Percentiles rank a stretch among this genome's conserved stretches.
These are phyloP conservation scores for Glomus cerebriforme DNA, from an alignment of 192 early-diverging fungal species.

Conservation along the genomic window DNA sequence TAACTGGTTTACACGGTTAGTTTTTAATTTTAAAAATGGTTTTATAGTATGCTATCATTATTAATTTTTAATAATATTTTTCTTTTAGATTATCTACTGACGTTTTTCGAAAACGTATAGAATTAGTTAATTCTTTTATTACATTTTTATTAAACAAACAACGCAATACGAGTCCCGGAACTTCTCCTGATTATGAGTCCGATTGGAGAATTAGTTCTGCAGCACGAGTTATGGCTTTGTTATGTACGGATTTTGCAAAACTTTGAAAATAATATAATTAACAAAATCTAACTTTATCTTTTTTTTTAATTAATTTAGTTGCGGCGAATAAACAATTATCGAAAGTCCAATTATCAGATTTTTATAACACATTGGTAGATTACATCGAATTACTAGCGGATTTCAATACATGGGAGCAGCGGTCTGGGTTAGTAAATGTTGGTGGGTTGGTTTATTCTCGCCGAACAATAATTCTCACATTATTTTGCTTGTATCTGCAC, in stretches of 20 bases:
- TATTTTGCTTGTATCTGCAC: neutral
- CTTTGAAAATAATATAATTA: neutral
- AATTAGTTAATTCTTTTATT: conserved; percentile 85
- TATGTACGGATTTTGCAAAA: conserved; percentile 54
- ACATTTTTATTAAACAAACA: conserved; percentile 77
- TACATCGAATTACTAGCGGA: conserved; percentile 71
- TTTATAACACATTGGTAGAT: conserved; percentile 84
- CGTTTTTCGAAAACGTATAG: conserved; percentile 70
- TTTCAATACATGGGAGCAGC: conserved; percentile 74
- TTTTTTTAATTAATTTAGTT: conserved; percentile 8
- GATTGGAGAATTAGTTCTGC: conserved; percentile 87
- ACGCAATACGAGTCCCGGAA: conserved; percentile 24
- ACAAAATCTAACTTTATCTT: neutral
- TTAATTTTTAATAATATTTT: neutral
- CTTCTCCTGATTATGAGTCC: conserved; percentile 61
- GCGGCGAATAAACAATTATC: conserved; percentile 66
- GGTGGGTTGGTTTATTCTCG: neutral
- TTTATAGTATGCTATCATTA: conserved; percentile 1
- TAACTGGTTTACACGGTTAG: conserved; percentile 76
- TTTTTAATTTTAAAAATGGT: neutral
- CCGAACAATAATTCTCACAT: neutral
- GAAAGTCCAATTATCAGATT: conserved; percentile 69
- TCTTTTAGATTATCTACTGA: conserved; percentile 51
- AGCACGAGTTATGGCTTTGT: conserved; percentile 84
- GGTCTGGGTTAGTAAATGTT: conserved; percentile 45